phyloP scores from a whole-genome alignment of 1,284 basidiomycete species.

The Marasmius tenuissimus region DNA sequence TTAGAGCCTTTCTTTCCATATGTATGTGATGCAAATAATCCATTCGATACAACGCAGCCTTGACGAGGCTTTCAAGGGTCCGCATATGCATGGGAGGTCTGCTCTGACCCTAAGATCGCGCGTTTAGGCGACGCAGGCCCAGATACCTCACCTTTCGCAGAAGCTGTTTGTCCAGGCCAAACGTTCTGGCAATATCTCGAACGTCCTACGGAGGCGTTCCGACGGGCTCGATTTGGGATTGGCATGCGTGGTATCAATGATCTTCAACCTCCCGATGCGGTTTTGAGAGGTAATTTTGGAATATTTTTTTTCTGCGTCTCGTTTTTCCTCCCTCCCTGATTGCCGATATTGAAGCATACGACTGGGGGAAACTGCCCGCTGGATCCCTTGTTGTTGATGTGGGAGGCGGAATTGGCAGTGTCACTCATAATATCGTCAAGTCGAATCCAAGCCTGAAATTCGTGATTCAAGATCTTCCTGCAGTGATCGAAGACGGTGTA shows the following conservation, averaged over 20 bases:
- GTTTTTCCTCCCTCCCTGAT: not conserved
- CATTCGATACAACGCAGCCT: constrained; percentile 15
- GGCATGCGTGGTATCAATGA: constrained; percentile 12
- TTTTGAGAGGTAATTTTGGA: constrained; percentile 7
- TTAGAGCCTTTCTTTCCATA: not conserved
- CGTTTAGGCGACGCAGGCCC: constrained; percentile 9
- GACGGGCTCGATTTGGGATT: constrained; percentile 8
- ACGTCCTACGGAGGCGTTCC: constrained; percentile 1
- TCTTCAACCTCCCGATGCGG: not conserved
- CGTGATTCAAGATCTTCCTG: constrained; percentile 24
- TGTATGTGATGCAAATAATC: not conserved
- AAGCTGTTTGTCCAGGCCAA: constrained; percentile 13
- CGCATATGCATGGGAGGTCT: constrained; percentile 20
- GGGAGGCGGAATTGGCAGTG: constrained; percentile 23
- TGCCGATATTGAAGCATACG: constrained; percentile 11
- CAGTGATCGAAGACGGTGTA: constrained; percentile 13
- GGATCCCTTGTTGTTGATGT: constrained; percentile 25
- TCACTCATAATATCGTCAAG: constrained; percentile 16
- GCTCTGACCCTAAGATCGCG: constrained; percentile 15
- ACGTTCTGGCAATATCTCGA: constrained; percentile 10
- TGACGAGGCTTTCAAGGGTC: constrained; percentile 27
- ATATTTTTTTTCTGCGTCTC: not conserved
- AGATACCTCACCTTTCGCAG: constrained; percentile 15
- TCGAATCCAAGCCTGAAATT: constrained; percentile 18
- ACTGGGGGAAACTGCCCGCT: constrained; percentile 16